Percentiles rank a stretch among this genome's conserved stretches.
Conservation (phyloP, 2,329 filamentous ascomycete species). For the Bipolaris victoriae region DNA sequence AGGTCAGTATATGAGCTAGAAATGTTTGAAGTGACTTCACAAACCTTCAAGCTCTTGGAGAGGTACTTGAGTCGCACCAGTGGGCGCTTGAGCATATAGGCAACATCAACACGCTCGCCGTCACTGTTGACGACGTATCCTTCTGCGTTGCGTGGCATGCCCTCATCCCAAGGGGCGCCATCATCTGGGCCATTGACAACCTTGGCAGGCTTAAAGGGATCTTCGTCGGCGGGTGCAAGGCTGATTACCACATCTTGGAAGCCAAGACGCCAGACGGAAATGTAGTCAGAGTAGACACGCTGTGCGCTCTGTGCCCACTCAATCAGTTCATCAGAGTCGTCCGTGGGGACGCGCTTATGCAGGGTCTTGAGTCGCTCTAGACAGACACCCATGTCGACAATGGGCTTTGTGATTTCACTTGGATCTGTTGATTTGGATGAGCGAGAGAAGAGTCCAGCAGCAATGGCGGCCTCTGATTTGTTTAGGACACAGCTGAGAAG, state of each 20-base stretch:
- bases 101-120: constrained; percentile 91
- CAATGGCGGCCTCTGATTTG: constrained; percentile 68
- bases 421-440: constrained; percentile 64
- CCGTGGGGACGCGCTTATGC: constrained; percentile 79
- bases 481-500: constrained; percentile 83
- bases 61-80: constrained; percentile 88
- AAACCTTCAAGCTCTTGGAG: constrained; percentile 77
- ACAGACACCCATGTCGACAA: constrained; percentile 91
- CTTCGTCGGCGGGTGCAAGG: constrained; percentile 75
- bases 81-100: constrained; percentile 87
- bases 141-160: constrained; percentile 63
- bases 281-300: constrained; percentile 82
- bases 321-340: constrained; percentile 73
- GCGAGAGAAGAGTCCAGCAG: constrained; percentile 71
- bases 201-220: constrained; percentile 57
- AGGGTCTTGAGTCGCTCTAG: constrained; percentile 81
- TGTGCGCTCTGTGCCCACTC: constrained; percentile 81
- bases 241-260: constrained; percentile 96
- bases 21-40: no score
- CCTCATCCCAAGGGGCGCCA: constrained; percentile 60
- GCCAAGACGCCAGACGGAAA: constrained; percentile 86
- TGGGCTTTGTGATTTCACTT: constrained; percentile 75
- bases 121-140: constrained; percentile 71
- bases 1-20: constrained; percentile 36
- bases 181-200: constrained; percentile 53